Percentiles rank a stretch among this genome's conserved stretches.
These are phyloP conservation scores for Violaceomyces palustris DNA, from an alignment of 1,284 basidiomycete species.

Conservation along the genomic window DNA sequence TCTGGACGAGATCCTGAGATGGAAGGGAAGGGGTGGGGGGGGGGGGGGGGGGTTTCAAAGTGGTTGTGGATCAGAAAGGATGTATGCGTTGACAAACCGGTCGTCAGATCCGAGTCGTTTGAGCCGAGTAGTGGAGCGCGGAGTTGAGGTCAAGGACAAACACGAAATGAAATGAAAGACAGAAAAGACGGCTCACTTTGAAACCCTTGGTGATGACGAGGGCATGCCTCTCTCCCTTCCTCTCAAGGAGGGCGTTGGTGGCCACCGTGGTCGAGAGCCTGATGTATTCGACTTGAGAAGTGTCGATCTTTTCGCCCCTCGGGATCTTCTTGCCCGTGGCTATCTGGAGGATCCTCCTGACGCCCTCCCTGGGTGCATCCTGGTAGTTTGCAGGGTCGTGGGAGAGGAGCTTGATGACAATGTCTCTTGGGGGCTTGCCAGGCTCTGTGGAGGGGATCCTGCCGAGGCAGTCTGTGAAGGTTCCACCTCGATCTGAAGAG, in stretches of 20 bases:
- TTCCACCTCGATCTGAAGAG: slow-evolving; percentile 53
- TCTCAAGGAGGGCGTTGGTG: slow-evolving; percentile 89
- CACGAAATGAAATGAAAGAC: too few relatives aligned
- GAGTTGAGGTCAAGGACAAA: too few relatives aligned
- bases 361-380: slow-evolving; percentile 91
- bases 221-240: slow-evolving; percentile 86
- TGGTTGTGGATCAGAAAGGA: too few relatives aligned
- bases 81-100: too few relatives aligned
- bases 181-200: slow-evolving; percentile 53
- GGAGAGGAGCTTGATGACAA: slow-evolving; percentile 55
- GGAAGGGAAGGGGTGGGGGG: not conserved
- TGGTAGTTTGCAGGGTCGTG: slow-evolving; percentile 67
- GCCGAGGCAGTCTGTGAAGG: slow-evolving; percentile 49
- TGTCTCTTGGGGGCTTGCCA: slow-evolving; percentile 32
- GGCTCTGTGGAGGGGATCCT: slow-evolving; percentile 16
- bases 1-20: slow-evolving; percentile 68
- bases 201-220: slow-evolving; percentile 88
- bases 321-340: slow-evolving; percentile 66
- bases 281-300: slow-evolving; percentile 85
- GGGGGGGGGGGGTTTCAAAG: too few relatives aligned
- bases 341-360: slow-evolving; percentile 79
- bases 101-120: too few relatives aligned
- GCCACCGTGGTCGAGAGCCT: slow-evolving; percentile 90
- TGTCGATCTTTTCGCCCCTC: slow-evolving; percentile 65
- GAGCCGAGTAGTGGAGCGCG: too few relatives aligned